These are phyloP conservation scores for Boletellus emodensis DNA, from an alignment of 768 basidiomycete genomes.

Conservation along the genomic window DNA sequence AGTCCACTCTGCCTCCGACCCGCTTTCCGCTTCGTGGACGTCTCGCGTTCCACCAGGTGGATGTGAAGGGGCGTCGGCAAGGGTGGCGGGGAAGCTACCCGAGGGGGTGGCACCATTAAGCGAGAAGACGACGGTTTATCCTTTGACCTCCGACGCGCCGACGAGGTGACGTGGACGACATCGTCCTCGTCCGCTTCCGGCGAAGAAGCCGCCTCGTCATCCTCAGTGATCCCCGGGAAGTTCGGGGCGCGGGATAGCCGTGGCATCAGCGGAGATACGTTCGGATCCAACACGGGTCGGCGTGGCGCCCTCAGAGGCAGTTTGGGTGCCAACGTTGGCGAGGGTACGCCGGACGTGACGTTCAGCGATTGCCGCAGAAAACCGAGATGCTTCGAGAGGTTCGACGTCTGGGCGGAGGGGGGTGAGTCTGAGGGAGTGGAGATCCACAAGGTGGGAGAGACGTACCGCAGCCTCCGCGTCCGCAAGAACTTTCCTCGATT, in stretches of 20 bases:
- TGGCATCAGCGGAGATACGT: slow-evolving; percentile 45
- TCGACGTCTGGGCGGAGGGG: slow-evolving; percentile 41
- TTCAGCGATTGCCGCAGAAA: slow-evolving; percentile 62
- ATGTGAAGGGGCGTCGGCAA: slow-evolving; percentile 31
- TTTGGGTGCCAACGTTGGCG: slow-evolving; percentile 37
- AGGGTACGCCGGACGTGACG: slow-evolving; percentile 34
- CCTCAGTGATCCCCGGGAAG: slow-evolving; percentile 63
- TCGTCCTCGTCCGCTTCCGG: slow-evolving; percentile 41
- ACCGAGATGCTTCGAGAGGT: slow-evolving; percentile 61
- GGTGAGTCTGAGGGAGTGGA: slow-evolving; percentile 8
- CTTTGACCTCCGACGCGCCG: slow-evolving; percentile 42
- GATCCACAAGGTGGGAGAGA: slow-evolving; percentile 15
- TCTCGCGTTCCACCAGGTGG: slow-evolving; percentile 33
- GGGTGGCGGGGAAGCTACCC: slow-evolving; percentile 38
- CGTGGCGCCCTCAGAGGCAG: slow-evolving; percentile 45
- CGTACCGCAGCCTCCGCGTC: slow-evolving; percentile 74
- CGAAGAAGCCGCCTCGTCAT: slow-evolving; percentile 52
- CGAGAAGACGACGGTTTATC: slow-evolving; percentile 47
- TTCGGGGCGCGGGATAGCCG: slow-evolving; percentile 65
- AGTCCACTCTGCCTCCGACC: slow-evolving; percentile 49
- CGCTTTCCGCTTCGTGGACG: slow-evolving; percentile 25
- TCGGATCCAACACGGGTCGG: slow-evolving; percentile 42
- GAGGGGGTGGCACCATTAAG: slow-evolving; percentile 42
- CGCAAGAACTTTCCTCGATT: slow-evolving; percentile 63
- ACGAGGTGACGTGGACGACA: slow-evolving; percentile 35